A percentile compares a stretch with the other conserved stretches of the same genome.
These are phyloP conservation scores for Leishmania mexicana DNA, from an alignment of 208 protist genomes.

Conservation along the genomic window DNA sequence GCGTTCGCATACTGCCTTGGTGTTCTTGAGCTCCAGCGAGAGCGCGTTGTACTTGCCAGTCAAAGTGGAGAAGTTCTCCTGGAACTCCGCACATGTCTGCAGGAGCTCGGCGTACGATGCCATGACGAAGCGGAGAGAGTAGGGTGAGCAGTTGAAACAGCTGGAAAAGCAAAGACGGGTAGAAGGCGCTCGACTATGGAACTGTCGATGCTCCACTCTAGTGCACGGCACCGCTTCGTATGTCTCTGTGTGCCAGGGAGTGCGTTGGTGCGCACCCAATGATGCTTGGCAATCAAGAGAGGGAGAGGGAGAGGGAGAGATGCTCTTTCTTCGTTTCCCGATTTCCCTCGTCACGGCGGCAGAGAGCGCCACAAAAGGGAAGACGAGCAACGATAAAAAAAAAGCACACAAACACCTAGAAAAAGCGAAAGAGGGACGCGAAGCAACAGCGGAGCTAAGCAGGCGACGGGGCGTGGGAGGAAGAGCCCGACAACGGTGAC, in stretches of 20 bases:
- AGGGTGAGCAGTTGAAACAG: conserved; percentile 3
- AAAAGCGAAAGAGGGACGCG: background rate
- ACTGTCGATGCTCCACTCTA: background rate
- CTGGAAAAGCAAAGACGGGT: conserved; percentile 8
- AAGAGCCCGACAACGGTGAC: background rate
- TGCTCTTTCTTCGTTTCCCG: background rate
- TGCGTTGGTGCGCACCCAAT: background rate
- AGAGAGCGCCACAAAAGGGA: background rate
- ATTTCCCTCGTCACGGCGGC: background rate
- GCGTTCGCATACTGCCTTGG: conserved; percentile 35
- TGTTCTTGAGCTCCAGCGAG: conserved; percentile 45
- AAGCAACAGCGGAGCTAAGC: background rate
- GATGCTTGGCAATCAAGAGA: background rate
- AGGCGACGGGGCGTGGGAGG: background rate
- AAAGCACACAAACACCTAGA: background rate
- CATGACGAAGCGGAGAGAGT: conserved; percentile 26
- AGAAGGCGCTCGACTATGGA: background rate
- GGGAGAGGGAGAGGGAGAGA: background rate
- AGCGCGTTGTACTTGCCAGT: conserved; percentile 70
- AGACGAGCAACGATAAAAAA: too few relatives aligned
- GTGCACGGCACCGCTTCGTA: background rate
- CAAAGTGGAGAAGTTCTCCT: conserved; percentile 79
- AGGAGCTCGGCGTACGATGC: conserved; percentile 78
- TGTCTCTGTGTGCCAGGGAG: background rate
- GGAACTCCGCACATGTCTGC: conserved; percentile 78